phyloP scores from a whole-genome alignment of 768 basidiomycete genomes.

The Leucosporidium yakuticum region DNA sequence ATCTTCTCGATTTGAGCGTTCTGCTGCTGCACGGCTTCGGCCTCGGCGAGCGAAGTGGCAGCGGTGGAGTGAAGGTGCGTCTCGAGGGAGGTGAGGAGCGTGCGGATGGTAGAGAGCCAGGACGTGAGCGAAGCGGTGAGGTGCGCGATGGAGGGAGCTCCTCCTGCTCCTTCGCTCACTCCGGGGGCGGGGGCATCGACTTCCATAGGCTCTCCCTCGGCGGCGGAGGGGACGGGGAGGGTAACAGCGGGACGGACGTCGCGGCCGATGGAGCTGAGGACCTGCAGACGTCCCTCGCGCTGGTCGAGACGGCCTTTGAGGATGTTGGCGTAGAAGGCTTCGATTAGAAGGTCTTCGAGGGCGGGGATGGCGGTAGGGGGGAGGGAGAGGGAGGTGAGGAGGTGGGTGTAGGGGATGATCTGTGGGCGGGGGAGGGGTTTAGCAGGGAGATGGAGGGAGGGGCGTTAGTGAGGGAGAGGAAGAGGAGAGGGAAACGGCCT shows the following conservation, averaged over 20 bases:
- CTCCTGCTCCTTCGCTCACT: constrained; percentile 50
- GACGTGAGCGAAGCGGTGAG: constrained; percentile 19
- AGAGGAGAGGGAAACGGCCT: constrained; percentile 5
- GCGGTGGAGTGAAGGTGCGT: constrained; percentile 57
- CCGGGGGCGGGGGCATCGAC: background rate
- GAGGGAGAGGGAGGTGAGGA: constrained; percentile 67
- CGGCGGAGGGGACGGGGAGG: constrained; percentile 50
- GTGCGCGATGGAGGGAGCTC: background rate
- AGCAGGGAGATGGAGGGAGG: background rate
- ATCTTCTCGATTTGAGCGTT: background rate
- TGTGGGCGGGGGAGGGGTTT: constrained; percentile 39
- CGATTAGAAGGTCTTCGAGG: constrained; percentile 94
- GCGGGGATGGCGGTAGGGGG: constrained; percentile 61
- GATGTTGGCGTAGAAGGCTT: constrained; percentile 86
- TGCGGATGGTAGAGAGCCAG: constrained; percentile 53
- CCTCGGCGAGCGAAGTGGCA: constrained; percentile 3
- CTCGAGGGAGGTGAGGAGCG: constrained; percentile 67
- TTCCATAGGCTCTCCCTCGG: background rate
- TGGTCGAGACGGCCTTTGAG: constrained; percentile 90
- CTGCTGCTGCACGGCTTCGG: background rate
- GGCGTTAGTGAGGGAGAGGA: background rate
- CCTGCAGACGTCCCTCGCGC: constrained; percentile 77
- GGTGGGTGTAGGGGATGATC: constrained; percentile 74
- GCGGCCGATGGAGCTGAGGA: constrained; percentile 86
- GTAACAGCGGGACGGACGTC: constrained; percentile 68